Evolutionary conservation across 495 filamentous ascomycete genomes (phyloP).

Genomic region (Penicilliopsis zonata): DNA sequence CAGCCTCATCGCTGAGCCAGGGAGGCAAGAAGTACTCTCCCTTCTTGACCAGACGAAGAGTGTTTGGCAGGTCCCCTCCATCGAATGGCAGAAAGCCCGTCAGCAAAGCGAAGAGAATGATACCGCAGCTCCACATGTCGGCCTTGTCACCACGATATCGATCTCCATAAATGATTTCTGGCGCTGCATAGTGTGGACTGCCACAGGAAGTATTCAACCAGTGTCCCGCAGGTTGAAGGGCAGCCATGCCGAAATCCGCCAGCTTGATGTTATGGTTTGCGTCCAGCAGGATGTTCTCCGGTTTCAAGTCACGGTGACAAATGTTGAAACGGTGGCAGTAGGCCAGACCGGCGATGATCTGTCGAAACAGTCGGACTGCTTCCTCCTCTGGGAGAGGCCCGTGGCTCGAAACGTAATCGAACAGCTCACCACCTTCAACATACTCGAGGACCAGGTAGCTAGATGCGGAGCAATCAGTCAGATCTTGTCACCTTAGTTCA

Average conservation of each 20-base stretch:
- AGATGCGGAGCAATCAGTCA: background rate
- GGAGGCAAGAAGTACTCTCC: constrained; percentile 63
- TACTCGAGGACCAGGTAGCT: constrained; percentile 98
- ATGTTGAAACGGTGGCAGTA: constrained; percentile 92
- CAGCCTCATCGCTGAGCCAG: constrained; percentile 55
- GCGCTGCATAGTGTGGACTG: constrained; percentile 91
- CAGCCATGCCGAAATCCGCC: constrained; percentile 96
- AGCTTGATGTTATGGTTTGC: constrained; percentile 65
- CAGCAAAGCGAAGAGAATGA: constrained; percentile 78
- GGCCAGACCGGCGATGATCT: constrained; percentile 82
- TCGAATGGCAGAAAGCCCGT: constrained; percentile 75
- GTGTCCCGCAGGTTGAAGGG: constrained; percentile 66
- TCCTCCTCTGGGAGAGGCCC: constrained; percentile 64
- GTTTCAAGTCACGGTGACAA: constrained; percentile 92
- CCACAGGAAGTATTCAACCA: constrained; percentile 82
- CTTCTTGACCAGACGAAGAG: constrained; percentile 54
- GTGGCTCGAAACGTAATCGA: constrained; percentile 59
- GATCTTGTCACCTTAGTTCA: no score
- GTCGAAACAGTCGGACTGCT: constrained; percentile 75
- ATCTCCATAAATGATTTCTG: constrained; percentile 64
- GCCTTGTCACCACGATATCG: constrained; percentile 72
- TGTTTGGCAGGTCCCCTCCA: constrained; percentile 41
- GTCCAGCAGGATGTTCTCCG: constrained; percentile 89
- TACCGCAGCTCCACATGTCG: constrained; percentile 92
- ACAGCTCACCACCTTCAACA: constrained; percentile 83